Percentiles rank a stretch among this genome's conserved stretches.
Conservation (phyloP, 2,329 filamentous ascomycete genomes). For the Cercospora beticola region DNA sequence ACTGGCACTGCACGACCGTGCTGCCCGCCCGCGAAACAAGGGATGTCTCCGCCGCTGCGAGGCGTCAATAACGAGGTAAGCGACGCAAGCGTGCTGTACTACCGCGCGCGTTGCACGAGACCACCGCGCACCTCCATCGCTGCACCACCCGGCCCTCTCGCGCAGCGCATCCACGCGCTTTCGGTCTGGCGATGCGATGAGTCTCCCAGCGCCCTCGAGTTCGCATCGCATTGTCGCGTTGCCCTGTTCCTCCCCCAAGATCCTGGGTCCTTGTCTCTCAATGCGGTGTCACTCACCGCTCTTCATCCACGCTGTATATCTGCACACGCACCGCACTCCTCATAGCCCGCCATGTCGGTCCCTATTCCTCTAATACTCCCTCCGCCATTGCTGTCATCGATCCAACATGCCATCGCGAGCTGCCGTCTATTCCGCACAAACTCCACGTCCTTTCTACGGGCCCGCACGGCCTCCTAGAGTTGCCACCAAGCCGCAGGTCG, state of each 20-base stretch:
- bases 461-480: conserved; percentile 11
- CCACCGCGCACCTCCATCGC: conserved; percentile 10
- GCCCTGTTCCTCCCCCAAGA: conserved; percentile 6
- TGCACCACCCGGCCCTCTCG: conserved; percentile 9
- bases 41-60: not conserved
- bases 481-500: not conserved
- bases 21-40: not conserved
- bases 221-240: not conserved
- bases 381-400: conserved; percentile 5
- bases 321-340: conserved; percentile 3
- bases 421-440: conserved; percentile 17
- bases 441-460: conserved; percentile 17
- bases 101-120: conserved; percentile 1
- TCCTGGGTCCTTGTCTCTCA: conserved; percentile 18
- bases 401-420: conserved; percentile 20
- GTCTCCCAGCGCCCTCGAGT: not conserved
- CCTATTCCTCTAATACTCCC: conserved; percentile 4
- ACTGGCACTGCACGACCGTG: not conserved
- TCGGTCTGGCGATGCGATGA: not conserved
- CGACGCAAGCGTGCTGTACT: not conserved
- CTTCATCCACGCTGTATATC: conserved; percentile 8
- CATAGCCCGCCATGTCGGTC: conserved; percentile 6
- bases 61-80: not conserved
- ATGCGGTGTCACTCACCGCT: conserved; percentile 23
- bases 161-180: conserved; percentile 18